phyloP scores from a whole-genome alignment of 1,139 yeast species.

The Protomyces macrosporus region DNA sequence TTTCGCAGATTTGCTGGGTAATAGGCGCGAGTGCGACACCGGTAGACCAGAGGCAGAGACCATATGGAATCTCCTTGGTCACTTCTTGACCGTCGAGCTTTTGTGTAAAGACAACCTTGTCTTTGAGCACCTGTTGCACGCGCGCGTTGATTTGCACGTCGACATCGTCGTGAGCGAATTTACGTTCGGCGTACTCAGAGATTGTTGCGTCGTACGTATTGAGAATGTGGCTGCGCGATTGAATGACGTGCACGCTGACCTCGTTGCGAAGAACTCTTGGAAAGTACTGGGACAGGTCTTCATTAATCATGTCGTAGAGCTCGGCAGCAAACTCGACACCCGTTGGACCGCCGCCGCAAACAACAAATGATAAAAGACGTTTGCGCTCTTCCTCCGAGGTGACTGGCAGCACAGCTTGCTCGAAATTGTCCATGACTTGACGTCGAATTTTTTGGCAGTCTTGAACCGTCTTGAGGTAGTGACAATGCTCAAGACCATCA shows the following conservation, averaged over 20 bases:
- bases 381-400: slow-evolving; percentile 53
- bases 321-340: slow-evolving; percentile 73
- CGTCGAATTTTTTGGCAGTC: slow-evolving; percentile 54
- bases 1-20: slow-evolving; percentile 47
- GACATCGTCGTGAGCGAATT: slow-evolving; percentile 54
- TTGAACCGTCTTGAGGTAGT: slow-evolving; percentile 57
- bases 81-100: slow-evolving; percentile 43
- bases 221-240: slow-evolving; percentile 57
- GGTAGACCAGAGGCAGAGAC: slow-evolving; percentile 63
- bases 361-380: slow-evolving; percentile 54
- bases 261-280: slow-evolving; percentile 56
- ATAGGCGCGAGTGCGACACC: slow-evolving; percentile 60
- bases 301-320: slow-evolving; percentile 86
- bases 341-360: slow-evolving; percentile 69
- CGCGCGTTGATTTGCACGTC: slow-evolving; percentile 57
- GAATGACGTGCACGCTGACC: slow-evolving; percentile 58
- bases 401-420: slow-evolving; percentile 30
- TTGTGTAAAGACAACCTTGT: slow-evolving; percentile 52
- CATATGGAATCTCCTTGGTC: slow-evolving; percentile 52
- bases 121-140: slow-evolving; percentile 51
- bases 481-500: slow-evolving; percentile 54
- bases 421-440: slow-evolving; percentile 45
- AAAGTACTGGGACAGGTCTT: slow-evolving; percentile 49
- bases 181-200: slow-evolving; percentile 55
- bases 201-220: slow-evolving; percentile 60